These are phyloP conservation scores for Sordaria brevicollis DNA, from an alignment of 495 filamentous ascomycete species.

Conservation along the genomic window DNA sequence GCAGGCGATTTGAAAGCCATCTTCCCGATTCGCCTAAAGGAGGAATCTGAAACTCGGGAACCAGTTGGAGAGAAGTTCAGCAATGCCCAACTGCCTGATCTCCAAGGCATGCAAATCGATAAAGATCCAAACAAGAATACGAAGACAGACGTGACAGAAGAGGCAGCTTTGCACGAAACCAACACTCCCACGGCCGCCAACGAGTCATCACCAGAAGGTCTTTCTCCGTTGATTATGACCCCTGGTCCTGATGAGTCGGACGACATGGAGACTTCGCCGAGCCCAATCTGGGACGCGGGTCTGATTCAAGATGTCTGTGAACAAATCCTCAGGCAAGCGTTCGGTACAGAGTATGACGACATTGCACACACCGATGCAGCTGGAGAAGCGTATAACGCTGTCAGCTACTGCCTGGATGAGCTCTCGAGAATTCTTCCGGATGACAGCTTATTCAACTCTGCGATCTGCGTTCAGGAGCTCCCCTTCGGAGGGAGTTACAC, in stretches of 20 bases:
- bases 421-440: constrained; percentile 11
- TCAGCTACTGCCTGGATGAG: constrained; percentile 18
- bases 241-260: neutral
- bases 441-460: neutral
- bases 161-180: neutral
- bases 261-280: neutral
- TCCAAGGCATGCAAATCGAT: neutral
- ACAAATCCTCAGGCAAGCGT: constrained; percentile 11
- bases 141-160: neutral
- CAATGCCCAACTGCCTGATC: neutral
- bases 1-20: neutral
- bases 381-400: constrained; percentile 8
- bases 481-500: neutral
- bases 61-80: neutral
- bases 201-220: neutral
- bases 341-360: constrained; percentile 16
- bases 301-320: constrained; percentile 15
- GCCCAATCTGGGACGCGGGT: neutral
- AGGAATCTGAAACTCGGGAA: neutral
- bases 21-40: neutral
- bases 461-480: constrained; percentile 1
- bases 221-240: neutral
- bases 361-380: constrained; percentile 6
- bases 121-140: neutral
- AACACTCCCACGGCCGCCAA: neutral